Evolutionary conservation across 345 rosid species (phyloP).

Genomic region (Linum trigynum): DNA sequence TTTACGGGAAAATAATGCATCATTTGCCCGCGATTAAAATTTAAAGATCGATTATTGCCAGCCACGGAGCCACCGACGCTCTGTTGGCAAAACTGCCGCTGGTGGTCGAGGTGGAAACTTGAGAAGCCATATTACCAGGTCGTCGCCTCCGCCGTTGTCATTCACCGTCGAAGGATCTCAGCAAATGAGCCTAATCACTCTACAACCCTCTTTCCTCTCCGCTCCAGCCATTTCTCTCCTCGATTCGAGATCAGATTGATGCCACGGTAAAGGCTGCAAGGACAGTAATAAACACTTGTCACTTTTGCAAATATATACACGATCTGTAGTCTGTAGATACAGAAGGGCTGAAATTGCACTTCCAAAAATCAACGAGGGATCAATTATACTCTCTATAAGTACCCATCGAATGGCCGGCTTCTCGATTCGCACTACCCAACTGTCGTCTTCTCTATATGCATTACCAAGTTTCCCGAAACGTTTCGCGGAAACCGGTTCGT

Average conservation of each 20-base stretch:
- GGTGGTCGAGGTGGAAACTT: background rate
- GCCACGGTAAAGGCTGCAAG: background rate
- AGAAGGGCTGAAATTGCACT: no score
- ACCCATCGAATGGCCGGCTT: slow-evolving; percentile 13
- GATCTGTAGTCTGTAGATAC: no score
- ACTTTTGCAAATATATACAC: no score
- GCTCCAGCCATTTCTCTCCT: background rate
- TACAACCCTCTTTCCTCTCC: background rate
- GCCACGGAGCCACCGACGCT: background rate
- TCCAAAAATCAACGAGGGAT: no score
- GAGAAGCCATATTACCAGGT: background rate
- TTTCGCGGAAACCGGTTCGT: no score
- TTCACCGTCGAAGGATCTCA: background rate
- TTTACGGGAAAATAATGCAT: no score
- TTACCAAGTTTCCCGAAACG: no score
- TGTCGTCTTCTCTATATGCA: slow-evolving; percentile 22
- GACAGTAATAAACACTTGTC: no score
- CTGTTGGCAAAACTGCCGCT: background rate
- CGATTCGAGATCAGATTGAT: background rate
- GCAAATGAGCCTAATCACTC: background rate
- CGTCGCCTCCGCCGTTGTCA: background rate
- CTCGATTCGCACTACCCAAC: slow-evolving; percentile 24
- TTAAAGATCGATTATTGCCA: no score
- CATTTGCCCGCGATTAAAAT: no score
- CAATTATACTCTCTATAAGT: no score